phyloP scores from a whole-genome alignment of 352 stramenopile species.

The Ochromonadaceae sp. region DNA sequence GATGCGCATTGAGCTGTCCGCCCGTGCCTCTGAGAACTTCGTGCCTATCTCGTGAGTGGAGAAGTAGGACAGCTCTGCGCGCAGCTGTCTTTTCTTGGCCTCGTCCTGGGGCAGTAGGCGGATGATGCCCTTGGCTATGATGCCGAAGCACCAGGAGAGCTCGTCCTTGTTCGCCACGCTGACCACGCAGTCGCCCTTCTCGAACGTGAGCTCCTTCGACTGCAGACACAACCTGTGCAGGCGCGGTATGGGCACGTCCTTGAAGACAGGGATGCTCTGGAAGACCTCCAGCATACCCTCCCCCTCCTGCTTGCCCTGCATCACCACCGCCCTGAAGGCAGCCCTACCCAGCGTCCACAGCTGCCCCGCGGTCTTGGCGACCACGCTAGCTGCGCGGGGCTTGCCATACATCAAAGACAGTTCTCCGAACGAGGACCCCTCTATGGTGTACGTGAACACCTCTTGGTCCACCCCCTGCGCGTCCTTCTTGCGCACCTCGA shows the following conservation, averaged over 20 bases:
- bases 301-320: slow-evolving; percentile 40
- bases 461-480: neutral
- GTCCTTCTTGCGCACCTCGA: slow-evolving; percentile 35
- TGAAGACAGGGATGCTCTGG: slow-evolving; percentile 22
- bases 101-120: neutral
- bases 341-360: slow-evolving; percentile 73
- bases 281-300: slow-evolving; percentile 7
- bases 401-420: slow-evolving; percentile 70
- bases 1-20: neutral
- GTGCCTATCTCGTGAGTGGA: neutral
- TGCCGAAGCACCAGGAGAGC: neutral
- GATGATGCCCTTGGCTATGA: slow-evolving; percentile 5
- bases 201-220: slow-evolving; percentile 59
- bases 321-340: slow-evolving; percentile 78
- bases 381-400: slow-evolving; percentile 73
- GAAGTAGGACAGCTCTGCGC: neutral
- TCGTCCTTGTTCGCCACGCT: neutral
- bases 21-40: neutral
- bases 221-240: slow-evolving; percentile 68
- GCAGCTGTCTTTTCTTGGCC: slow-evolving; percentile 1
- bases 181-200: slow-evolving; percentile 56
- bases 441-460: slow-evolving; percentile 11
- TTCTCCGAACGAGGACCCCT: slow-evolving; percentile 75
- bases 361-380: slow-evolving; percentile 69
- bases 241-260: slow-evolving; percentile 53